Evolutionary conservation across 2,329 filamentous ascomycete species (phyloP), one percentile per base, ranked within the genome.

Genomic region (Herpotrichia juniperi): DNA sequence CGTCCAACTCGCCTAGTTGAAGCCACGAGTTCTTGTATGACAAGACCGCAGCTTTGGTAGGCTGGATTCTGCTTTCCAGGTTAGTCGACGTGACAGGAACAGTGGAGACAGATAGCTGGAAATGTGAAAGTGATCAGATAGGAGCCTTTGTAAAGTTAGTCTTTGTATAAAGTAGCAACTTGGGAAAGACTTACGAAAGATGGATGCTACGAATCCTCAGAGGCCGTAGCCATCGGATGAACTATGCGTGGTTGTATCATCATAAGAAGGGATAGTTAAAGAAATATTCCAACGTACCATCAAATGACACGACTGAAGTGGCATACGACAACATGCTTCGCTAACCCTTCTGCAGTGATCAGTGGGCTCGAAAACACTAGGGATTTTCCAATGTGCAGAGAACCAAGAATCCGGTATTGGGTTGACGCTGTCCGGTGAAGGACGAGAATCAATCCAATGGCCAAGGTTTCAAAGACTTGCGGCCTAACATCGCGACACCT

Each of bases 231-330:
- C 68, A 56, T 75, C 70, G 72, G 74, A 64, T 75, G 73, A 75
- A 76, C 72, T 75, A 75, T 76, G 72, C 73, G 69, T 74, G 69
- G 66, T 63, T 61, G 60, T 53, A 69, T 74, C 69, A 75, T 75
- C 72, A 74, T 59, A 48, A 56, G 63, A 66, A 48, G 46, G 37
- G 34, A 50, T 42, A 21, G 31, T 21, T 46, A 46, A 42, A 46
- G 45, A 55, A 16, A 51, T 37, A 51, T 43, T 42, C 26, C 9
- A 45, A 66, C 66, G 32, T 71, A 71, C 68, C 19, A 32, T 42
- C 39, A n/a, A 44, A 12, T 24, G 21, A 21, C 42, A 37, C 26
- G 11, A 26, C 22, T 17, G 9, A 16, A 42, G 16, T 14, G 22
- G 25, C 21, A 17, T 9, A 25, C 8, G 17, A 28, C 34, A 45